phyloP scores from a whole-genome alignment of 192 early-diverging fungal species.

The Phlyctochytrium bullatum region DNA sequence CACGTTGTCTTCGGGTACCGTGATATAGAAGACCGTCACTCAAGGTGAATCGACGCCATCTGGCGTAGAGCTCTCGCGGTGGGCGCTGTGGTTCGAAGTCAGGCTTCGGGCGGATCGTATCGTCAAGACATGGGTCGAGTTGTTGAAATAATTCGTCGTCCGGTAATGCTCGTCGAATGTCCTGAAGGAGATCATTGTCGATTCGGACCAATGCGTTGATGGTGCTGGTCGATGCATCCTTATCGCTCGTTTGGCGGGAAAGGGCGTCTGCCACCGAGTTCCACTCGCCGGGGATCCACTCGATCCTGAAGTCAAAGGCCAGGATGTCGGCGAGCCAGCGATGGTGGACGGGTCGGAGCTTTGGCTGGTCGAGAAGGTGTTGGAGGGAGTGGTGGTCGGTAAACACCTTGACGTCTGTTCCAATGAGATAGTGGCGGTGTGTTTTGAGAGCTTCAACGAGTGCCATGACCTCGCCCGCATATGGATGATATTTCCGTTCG shows the following conservation, averaged over 20 bases:
- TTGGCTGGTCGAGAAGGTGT: background rate
- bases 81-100: too few species aligned
- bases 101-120: background rate
- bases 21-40: conserved; percentile 6
- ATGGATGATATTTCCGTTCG: conserved; percentile 10
- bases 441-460: conserved; percentile 1
- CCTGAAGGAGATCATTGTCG: background rate
- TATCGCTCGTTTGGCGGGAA: conserved; percentile 12
- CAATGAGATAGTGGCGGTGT: conserved; percentile 1
- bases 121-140: conserved; percentile 2
- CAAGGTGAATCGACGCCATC: background rate
- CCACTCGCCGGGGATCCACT: conserved; percentile 25
- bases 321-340: conserved; percentile 1
- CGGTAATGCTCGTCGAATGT: background rate
- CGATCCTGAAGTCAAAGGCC: conserved; percentile 20
- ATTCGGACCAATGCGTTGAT: background rate
- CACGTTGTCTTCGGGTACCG: background rate
- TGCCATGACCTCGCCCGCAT: background rate
- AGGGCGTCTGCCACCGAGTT: conserved; percentile 32
- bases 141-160: background rate
- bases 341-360: background rate
- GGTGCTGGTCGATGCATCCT: background rate
- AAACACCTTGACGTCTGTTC: background rate
- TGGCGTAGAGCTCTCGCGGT: too few species aligned
- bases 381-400: conserved; percentile 4